phyloP scores from a whole-genome alignment of 306 rosid genomes.

The Fragaria iinumae region DNA sequence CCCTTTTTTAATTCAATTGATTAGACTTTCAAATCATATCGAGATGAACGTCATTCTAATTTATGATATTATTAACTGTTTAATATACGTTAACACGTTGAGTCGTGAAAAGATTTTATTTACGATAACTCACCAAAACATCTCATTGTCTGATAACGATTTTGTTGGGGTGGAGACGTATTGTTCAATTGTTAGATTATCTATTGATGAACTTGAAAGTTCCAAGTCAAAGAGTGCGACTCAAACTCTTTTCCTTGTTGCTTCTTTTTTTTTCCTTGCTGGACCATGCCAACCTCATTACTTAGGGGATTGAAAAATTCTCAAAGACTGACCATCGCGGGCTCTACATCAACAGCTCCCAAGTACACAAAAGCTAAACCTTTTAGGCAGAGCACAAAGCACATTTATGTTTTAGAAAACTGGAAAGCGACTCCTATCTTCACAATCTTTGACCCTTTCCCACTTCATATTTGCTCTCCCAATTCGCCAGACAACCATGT shows the following conservation, averaged over 20 bases:
- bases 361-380: not conserved
- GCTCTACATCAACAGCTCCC: not conserved
- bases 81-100: no score
- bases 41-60: accelerated
- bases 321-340: not conserved
- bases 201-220: not conserved
- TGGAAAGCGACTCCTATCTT: constrained; percentile 1
- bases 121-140: no score
- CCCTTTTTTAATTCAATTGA: no score
- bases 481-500: not conserved
- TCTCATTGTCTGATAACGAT: no score
- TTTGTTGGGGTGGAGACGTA: not conserved
- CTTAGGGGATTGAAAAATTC: constrained; percentile 1
- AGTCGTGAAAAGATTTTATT: no score
- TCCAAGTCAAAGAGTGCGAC: constrained; percentile 29
- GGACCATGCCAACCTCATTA: constrained; percentile 11
- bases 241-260: not conserved
- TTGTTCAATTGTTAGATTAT: not conserved
- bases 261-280: not conserved
- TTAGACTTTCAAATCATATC: no score
- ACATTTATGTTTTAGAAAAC: not conserved
- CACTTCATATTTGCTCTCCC: not conserved
- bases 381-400: constrained; percentile 3
- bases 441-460: not conserved
- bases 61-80: no score